Conservation (phyloP, 2,329 filamentous ascomycete genomes). For the Diaporthe ampelina region DNA sequence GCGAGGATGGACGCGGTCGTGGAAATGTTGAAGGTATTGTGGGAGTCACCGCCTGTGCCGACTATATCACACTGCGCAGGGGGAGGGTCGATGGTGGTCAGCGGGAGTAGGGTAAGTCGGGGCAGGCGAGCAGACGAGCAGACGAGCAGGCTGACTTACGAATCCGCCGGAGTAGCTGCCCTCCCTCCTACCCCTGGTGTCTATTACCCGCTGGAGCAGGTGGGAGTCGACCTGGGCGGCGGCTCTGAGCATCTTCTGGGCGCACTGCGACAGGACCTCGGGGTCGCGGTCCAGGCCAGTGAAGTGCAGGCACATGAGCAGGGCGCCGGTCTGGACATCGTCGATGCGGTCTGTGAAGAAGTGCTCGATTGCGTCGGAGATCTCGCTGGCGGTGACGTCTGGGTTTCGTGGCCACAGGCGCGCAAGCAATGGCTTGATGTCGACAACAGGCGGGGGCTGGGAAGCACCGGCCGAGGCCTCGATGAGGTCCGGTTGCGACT, state of each 20-base stretch:
- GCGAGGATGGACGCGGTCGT: conserved; percentile 94
- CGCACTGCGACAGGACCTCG: conserved; percentile 89
- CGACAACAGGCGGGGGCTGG: conserved; percentile 51
- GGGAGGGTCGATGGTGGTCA: conserved; percentile 15
- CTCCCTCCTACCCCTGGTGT: conserved; percentile 71
- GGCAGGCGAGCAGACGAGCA: not conserved
- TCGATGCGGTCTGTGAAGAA: conserved; percentile 93
- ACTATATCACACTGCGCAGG: conserved; percentile 85
- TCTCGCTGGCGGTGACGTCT: conserved; percentile 80
- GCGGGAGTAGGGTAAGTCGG: conserved; percentile 6
- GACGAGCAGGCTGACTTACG: conserved; percentile 64
- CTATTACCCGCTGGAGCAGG: conserved; percentile 72
- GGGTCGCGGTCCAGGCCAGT: conserved; percentile 86
- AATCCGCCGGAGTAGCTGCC: conserved; percentile 86
- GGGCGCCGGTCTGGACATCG: conserved; percentile 87
- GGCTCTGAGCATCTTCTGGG: conserved; percentile 85
- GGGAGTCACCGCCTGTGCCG: conserved; percentile 94
- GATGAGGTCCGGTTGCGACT: conserved; percentile 38
- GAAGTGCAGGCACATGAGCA: conserved; percentile 93
- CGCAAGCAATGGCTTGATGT: conserved; percentile 80
- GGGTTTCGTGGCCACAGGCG: conserved; percentile 75
- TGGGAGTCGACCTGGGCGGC: conserved; percentile 79
- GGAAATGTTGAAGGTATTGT: conserved; percentile 98
- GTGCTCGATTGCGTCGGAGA: conserved; percentile 88
- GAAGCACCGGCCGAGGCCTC: conserved; percentile 30